Conservation (phyloP, 352 stramenopile genomes). For the Phytopythium ostracodes region DNA sequence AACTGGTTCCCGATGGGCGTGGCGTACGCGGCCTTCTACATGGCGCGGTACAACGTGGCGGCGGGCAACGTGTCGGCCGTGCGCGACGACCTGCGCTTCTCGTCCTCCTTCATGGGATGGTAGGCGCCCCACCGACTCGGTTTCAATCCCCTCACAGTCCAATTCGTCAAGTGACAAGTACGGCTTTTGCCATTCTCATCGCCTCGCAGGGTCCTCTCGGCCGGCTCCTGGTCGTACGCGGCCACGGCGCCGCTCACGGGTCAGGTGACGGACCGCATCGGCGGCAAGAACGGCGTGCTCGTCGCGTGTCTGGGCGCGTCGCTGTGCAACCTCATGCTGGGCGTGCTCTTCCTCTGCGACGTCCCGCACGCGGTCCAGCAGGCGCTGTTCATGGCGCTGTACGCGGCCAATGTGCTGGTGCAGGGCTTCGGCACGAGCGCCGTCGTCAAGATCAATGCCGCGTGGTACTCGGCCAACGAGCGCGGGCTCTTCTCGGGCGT, state of each 20-base stretch:
- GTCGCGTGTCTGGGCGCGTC: constrained; percentile 55
- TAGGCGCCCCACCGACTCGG: constrained; percentile 14
- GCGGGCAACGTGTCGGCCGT: constrained; percentile 63
- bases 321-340: constrained; percentile 60
- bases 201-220: constrained; percentile 46
- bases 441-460: constrained; percentile 84
- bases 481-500: constrained; percentile 64
- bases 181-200: neutral
- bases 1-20: constrained; percentile 80
- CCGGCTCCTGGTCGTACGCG: constrained; percentile 69
- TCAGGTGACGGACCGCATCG: constrained; percentile 67
- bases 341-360: constrained; percentile 44
- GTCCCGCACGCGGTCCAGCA: constrained; percentile 27
- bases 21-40: constrained; percentile 76
- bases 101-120: constrained; percentile 72
- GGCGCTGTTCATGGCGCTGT: constrained; percentile 52
- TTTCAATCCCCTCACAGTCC: neutral
- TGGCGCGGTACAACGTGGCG: constrained; percentile 70
- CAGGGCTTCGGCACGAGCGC: constrained; percentile 77
- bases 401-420: constrained; percentile 61
- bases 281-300: constrained; percentile 68
- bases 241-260: constrained; percentile 65
- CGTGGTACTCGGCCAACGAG: constrained; percentile 64
- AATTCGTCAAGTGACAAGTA: neutral
- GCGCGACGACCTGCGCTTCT: constrained; percentile 48